phyloP scores from a whole-genome alignment of 1,139 yeast species.

The Geotrichum klebahnii region DNA sequence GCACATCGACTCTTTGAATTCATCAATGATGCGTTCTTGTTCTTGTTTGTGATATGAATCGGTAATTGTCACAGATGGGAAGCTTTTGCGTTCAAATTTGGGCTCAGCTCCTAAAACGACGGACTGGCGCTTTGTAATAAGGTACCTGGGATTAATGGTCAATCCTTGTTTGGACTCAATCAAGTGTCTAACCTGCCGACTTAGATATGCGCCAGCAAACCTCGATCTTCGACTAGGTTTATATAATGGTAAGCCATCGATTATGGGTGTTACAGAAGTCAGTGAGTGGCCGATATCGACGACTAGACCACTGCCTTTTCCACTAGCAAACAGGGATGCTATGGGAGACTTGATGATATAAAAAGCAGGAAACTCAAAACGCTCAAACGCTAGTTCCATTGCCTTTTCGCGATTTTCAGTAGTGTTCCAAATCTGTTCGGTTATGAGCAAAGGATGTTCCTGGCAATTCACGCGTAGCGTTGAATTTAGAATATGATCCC shows the following conservation, averaged over 20 bases:
- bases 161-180: slow-evolving; percentile 23
- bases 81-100: slow-evolving; percentile 33
- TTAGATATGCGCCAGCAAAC: slow-evolving; percentile 41
- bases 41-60: slow-evolving; percentile 32
- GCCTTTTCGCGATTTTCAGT: slow-evolving; percentile 64
- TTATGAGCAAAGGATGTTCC: slow-evolving; percentile 73
- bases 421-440: slow-evolving; percentile 86
- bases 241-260: slow-evolving; percentile 84
- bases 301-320: slow-evolving; percentile 89
- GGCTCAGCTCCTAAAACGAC: slow-evolving; percentile 36
- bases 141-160: slow-evolving; percentile 37
- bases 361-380: slow-evolving; percentile 75
- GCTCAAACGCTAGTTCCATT: slow-evolving; percentile 71
- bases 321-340: slow-evolving; percentile 87
- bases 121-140: slow-evolving; percentile 33
- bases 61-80: slow-evolving; percentile 36
- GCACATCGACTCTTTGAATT: slow-evolving; percentile 57
- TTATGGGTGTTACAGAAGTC: slow-evolving; percentile 81
- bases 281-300: slow-evolving; percentile 90
- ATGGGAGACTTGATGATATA: slow-evolving; percentile 83
- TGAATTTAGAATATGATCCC: slow-evolving; percentile 40
- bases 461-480: slow-evolving; percentile 50
- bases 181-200: slow-evolving; percentile 30
- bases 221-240: slow-evolving; percentile 39
- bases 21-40: slow-evolving; percentile 45